Evolutionary conservation across 441 rosid genomes (phyloP), one percentile per base, ranked within the genome.

Genomic region (Corymbia calophylla): DNA sequence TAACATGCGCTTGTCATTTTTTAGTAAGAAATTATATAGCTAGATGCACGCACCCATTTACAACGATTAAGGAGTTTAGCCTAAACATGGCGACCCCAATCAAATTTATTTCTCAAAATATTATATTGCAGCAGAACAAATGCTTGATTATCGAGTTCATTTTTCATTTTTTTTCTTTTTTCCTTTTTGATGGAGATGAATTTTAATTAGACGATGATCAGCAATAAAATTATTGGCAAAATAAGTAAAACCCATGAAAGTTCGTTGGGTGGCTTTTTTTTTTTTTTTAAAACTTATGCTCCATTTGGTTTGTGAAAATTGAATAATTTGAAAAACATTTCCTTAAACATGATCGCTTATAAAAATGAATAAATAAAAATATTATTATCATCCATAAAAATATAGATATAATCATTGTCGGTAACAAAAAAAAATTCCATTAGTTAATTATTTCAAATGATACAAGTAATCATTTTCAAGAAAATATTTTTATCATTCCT

Each of bases 261-360:
- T 58, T 58, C 64, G 2, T 58, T 58, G 0, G 14, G 62, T 9
- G 62, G 25, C 29, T 21, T 55, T 56, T 56, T 21, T 56, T 21
- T 13, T 51, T 56, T 56, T 56, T 56, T 8, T n/a, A n/a, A 1
- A 23, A 66, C 10, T 66, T 31, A 66, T 9, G 35, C 3, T 18
- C 4, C 3, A 8, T 1, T 66, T 66, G 6, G 31, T 31, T 31
- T 1, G 23, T 9, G 10, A 0, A 66, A 18, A 31, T 66, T 18
- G 12, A 66, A 66, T 16, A 6, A 66, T 66, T 66, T 31, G 4
- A 0, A 66, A 66, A 66, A 9, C 31, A 31, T 1, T 31, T 31
- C 31, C 23, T 31, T 9, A 58, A 56, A 58, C 23, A 58, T 66
- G 0, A 32, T 0, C 5, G 3, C 18, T 31, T 31, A 66, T 2